These are phyloP conservation scores for Prinsepia uniflora DNA, from an alignment of 306 rosid species.

Conservation along the genomic window DNA sequence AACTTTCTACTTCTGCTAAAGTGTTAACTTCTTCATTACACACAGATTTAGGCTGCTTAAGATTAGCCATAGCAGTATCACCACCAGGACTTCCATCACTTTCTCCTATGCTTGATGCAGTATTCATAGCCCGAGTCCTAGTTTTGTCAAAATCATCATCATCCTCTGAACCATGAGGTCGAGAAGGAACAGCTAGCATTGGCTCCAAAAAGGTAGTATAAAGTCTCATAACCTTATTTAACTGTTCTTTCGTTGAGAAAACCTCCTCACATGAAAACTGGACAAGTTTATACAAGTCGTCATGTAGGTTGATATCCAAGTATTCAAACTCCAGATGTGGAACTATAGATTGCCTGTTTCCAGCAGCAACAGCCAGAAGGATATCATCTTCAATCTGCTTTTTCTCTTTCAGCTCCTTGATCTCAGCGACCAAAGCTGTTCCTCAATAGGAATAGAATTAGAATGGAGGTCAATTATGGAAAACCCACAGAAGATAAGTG, in stretches of 20 bases:
- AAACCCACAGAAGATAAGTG: neutral
- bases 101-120: conserved; percentile 43
- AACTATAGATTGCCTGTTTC: conserved; percentile 63
- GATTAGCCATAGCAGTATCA: conserved; percentile 38
- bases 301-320: conserved; percentile 65
- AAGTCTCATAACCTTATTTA: conserved; percentile 74
- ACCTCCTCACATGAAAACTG: conserved; percentile 81
- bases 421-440: conserved; percentile 84
- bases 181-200: conserved; percentile 76
- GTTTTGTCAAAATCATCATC: conserved; percentile 49
- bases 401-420: conserved; percentile 80
- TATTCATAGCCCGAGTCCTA: conserved; percentile 35
- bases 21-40: conserved; percentile 48
- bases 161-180: conserved; percentile 45
- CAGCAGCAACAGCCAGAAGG: conserved; percentile 75
- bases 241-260: conserved; percentile 70
- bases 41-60: conserved; percentile 49
- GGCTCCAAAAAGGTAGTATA: conserved; percentile 85
- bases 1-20: conserved; percentile 42
- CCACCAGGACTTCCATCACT: conserved; percentile 51
- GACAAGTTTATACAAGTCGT: conserved; percentile 82
- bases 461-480: conserved; percentile 7
- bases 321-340: conserved; percentile 82
- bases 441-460: conserved; percentile 20
- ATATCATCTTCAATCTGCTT: conserved; percentile 82